Conservation (phyloP, 192 early-diverging fungal genomes). For the Cetraspora pellucida region DNA sequence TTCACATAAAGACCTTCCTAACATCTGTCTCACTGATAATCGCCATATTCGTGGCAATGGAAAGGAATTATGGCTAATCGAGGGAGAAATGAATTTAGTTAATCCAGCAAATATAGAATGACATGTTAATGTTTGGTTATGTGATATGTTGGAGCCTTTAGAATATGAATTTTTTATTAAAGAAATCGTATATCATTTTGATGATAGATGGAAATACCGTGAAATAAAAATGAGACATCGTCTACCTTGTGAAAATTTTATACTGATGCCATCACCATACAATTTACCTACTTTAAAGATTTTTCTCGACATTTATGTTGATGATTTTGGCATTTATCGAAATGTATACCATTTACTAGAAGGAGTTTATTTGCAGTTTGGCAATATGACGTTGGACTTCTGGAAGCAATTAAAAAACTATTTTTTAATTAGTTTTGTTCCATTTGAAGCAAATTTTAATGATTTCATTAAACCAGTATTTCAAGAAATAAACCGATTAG, state of each 20-base stretch:
- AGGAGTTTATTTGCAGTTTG: slow-evolving; percentile 14
- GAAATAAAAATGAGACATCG: not conserved
- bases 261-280: not conserved
- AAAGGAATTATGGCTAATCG: slow-evolving; percentile 1
- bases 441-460: not conserved
- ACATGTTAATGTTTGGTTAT: not conserved
- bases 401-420: slow-evolving; percentile 1
- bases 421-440: slow-evolving; percentile 10
- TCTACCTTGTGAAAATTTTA: slow-evolving; percentile 9
- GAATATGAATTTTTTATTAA: slow-evolving; percentile 16
- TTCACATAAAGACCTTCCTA: not conserved
- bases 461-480: not conserved
- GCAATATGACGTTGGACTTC: not conserved
- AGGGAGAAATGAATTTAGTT: not conserved
- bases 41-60: not conserved
- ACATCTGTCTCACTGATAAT: not conserved
- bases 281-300: not conserved
- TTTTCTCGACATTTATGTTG: slow-evolving; percentile 23
- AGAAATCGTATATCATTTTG: not conserved
- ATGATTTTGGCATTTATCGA: slow-evolving; percentile 16
- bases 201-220: not conserved
- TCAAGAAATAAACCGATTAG: not conserved
- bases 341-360: slow-evolving; percentile 5
- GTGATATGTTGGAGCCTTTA: not conserved
- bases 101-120: not conserved